phyloP scores from a whole-genome alignment of 257 asterid species.

The Solanum clarkiae region DNA sequence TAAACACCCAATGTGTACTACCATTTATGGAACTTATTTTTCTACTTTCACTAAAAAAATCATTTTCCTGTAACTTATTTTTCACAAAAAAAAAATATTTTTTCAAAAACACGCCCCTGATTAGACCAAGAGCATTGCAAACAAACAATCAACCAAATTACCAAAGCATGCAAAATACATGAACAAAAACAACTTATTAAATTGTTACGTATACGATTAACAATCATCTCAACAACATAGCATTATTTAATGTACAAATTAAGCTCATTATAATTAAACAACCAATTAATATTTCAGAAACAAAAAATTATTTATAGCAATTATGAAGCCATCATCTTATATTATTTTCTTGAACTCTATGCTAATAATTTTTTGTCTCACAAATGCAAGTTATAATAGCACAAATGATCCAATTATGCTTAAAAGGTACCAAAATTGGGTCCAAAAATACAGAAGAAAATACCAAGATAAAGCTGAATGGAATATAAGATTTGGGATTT shows the following conservation, averaged over 20 bases:
- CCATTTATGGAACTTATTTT: no score
- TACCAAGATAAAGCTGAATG: conserved; percentile 33
- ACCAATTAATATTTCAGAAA: neutral
- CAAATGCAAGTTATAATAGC: conserved; percentile 8
- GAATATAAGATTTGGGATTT: conserved; percentile 46
- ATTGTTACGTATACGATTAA: neutral
- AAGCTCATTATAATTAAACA: neutral
- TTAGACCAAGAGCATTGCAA: no score
- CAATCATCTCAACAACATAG: neutral
- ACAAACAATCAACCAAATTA: neutral
- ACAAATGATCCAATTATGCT: conserved; percentile 4
- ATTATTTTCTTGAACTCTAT: neutral
- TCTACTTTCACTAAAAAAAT: no score
- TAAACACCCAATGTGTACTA: no score
- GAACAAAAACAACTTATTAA: neutral
- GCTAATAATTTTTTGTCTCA: conserved; percentile 2
- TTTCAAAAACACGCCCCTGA: no score
- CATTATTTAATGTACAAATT: neutral
- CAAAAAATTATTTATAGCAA: neutral
- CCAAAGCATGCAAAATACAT: neutral
- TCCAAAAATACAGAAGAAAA: conserved; percentile 12
- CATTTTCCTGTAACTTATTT: no score
- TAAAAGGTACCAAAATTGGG: conserved; percentile 39
- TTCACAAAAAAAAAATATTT: no score
- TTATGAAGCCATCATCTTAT: conserved; percentile 11